Base-by-base conservation (phyloP, 331 rosid species). In the Dryas integrifolia region DNA sequence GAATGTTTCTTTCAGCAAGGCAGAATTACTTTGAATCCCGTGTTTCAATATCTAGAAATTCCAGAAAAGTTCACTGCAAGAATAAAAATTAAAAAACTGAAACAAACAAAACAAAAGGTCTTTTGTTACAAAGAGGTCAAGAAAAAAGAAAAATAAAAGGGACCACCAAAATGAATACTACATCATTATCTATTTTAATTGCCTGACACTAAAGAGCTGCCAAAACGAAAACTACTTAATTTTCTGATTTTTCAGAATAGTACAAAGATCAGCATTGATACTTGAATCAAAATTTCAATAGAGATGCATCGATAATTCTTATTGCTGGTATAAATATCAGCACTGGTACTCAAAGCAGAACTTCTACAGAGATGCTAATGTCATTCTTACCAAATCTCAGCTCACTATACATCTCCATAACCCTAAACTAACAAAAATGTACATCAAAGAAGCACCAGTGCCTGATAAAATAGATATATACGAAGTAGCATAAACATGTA, bases 11-110 rank as follows among this genome's bases (percentile, higher is more conserved):
- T 71, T 74, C 77, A 64, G 92, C 35, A 80, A 76, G 46, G 77
- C 71, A 67, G 55, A 41, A 58, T 38, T 58, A 41, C 69, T 47
- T 65, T 16, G 51, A 46, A 57, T 78, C 74, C 63, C n/a, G 67
- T 30, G 24, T 47, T 53, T 50, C 49, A 43, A 69, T 9, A 59
- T 76, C 79, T 14, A 72, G 67, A 82, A 70, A 58, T 79, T 77
- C 73, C 63, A 67, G 77, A 72, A 61, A 57, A 72, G 50, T 72
- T 52, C 77, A 70, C 80, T 70, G 88, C 76, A 72, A 38, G 80
- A 69, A 81, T 9, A 7, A 72, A 39, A 76, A 41, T 5, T 58
- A 41, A 14, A 61, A 57, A 18, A 1, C 8, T 7, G 9, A 53
- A 10, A 39, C 21, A 55, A 24, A 45, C 2, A 7, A 55, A 55